These are phyloP conservation scores for Naumovozyma dairenensis DNA, from an alignment of 805 yeast genomes.

Conservation along the genomic window DNA sequence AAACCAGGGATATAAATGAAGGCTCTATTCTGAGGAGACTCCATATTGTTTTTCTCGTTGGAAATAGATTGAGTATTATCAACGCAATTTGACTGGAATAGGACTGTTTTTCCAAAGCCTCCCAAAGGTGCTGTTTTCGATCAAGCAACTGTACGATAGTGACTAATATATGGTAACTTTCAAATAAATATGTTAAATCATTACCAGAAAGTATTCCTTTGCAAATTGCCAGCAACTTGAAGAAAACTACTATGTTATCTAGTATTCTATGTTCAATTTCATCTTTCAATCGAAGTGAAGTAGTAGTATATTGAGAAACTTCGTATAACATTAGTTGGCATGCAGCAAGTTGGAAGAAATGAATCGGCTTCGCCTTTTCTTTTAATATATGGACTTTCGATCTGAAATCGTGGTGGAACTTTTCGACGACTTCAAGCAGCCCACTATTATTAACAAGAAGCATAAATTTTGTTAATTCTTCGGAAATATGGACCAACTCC, in stretches of 20 bases:
- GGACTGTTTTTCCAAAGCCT: constrained; percentile 5
- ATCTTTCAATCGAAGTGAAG: constrained; percentile 6
- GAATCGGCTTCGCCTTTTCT: constrained; percentile 24
- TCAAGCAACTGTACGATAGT: constrained; percentile 8
- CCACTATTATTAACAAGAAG: constrained; percentile 13
- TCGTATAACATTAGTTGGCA: constrained; percentile 25
- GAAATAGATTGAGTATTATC: constrained; percentile 14
- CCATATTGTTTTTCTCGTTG: constrained; percentile 16
- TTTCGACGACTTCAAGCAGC: constrained; percentile 12
- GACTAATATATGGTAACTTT: constrained; percentile 16
- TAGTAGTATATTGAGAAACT: constrained; percentile 15
- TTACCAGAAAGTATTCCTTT: constrained; percentile 2
- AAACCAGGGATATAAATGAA: constrained; percentile 6
- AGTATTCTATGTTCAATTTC: constrained; percentile 16
- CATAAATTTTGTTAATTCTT: constrained; percentile 14
- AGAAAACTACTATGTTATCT: constrained; percentile 21
- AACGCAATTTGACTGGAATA: constrained; percentile 13
- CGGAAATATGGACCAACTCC: constrained; percentile 15
- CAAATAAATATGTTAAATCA: constrained; percentile 7
- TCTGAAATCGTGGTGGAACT: constrained; percentile 22
- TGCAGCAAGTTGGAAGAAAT: constrained; percentile 22
- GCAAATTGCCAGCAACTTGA: constrained; percentile 18
- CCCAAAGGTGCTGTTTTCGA: constrained; percentile 15
- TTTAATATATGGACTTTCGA: constrained; percentile 15
- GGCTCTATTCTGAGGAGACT: constrained; percentile 9